A percentile compares a stretch with the other conserved stretches of the same genome.
Evolutionary conservation across 169 alveolate genomes (phyloP).

Genomic region (Theileria parva): DNA sequence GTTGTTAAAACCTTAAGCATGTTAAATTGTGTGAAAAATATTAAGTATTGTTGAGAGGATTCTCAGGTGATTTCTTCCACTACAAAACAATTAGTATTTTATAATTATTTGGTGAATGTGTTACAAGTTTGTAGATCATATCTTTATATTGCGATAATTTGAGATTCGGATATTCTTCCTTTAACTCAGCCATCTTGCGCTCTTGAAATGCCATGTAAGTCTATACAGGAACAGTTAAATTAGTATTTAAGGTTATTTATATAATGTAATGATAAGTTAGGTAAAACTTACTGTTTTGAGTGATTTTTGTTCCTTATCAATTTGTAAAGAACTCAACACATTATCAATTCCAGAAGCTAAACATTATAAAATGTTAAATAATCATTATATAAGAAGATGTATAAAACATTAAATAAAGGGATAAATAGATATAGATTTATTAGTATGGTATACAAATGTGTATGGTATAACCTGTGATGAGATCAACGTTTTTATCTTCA

Average conservation of each 20-base stretch:
- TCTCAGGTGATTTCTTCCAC: conserved; percentile 72
- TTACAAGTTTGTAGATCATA: conserved; percentile 74
- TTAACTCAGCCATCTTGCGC: conserved; percentile 72
- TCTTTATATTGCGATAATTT: conserved; percentile 78
- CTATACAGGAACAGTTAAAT: conserved; percentile 18
- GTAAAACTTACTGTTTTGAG: conserved; percentile 43
- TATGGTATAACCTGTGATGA: conserved; percentile 41
- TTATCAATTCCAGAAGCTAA: conserved; percentile 68
- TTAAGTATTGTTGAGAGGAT: conserved; percentile 34
- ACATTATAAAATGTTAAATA: too few species aligned
- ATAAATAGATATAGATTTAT: neutral
- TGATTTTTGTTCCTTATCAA: conserved; percentile 58
- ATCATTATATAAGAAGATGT: too few species aligned
- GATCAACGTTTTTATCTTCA: conserved; percentile 52
- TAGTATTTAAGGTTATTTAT: neutral
- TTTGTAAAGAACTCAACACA: conserved; percentile 46
- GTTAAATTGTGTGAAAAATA: neutral
- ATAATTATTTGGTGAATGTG: neutral
- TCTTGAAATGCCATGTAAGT: conserved; percentile 73
- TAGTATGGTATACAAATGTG: neutral
- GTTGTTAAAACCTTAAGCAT: neutral
- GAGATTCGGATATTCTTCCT: conserved; percentile 71
- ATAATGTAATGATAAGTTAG: neutral
- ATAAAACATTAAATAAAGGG: neutral
- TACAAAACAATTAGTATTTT: neutral